phyloP scores from a whole-genome alignment of 768 basidiomycete genomes.

The Boletus tomentosulus region DNA sequence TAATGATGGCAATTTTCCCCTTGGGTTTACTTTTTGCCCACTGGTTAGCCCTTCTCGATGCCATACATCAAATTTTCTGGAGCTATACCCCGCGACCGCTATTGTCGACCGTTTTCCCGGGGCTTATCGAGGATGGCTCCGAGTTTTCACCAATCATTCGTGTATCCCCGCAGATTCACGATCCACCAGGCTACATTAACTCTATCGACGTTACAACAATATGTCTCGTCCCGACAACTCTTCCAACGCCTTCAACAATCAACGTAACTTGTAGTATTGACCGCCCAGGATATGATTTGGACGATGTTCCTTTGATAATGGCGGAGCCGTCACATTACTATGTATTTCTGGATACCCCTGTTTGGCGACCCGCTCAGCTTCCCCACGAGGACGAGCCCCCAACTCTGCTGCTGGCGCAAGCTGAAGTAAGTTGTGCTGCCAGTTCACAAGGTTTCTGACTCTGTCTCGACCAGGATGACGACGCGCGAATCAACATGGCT shows the following conservation, averaged over 20 bases:
- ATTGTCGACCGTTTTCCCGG: slow-evolving; percentile 7
- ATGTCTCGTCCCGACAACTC: slow-evolving; percentile 4
- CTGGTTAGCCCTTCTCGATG: slow-evolving; percentile 12
- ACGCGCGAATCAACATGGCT: not conserved
- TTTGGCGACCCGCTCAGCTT: not conserved
- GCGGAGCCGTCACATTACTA: not conserved
- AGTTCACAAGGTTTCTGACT: not conserved
- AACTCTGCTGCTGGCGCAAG: too few species aligned
- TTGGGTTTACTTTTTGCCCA: slow-evolving; percentile 9
- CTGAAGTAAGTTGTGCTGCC: slow-evolving; percentile 1
- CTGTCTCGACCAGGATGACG: not conserved
- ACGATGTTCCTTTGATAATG: not conserved
- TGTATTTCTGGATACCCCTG: not conserved
- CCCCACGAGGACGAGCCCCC: not conserved
- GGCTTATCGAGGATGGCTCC: slow-evolving; percentile 4
- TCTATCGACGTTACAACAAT: not conserved
- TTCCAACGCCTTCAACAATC: not conserved
- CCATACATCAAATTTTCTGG: slow-evolving; percentile 9
- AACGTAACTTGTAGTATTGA: slow-evolving; percentile 6
- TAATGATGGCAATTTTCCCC: slow-evolving; percentile 2
- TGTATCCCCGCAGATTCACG: not conserved
- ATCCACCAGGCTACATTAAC: not conserved
- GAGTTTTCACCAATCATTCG: not conserved
- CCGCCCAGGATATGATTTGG: not conserved
- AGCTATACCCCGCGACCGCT: slow-evolving; percentile 5